Conservation (phyloP, 495 filamentous ascomycete species). For the Aspergillus coremiiformis region DNA sequence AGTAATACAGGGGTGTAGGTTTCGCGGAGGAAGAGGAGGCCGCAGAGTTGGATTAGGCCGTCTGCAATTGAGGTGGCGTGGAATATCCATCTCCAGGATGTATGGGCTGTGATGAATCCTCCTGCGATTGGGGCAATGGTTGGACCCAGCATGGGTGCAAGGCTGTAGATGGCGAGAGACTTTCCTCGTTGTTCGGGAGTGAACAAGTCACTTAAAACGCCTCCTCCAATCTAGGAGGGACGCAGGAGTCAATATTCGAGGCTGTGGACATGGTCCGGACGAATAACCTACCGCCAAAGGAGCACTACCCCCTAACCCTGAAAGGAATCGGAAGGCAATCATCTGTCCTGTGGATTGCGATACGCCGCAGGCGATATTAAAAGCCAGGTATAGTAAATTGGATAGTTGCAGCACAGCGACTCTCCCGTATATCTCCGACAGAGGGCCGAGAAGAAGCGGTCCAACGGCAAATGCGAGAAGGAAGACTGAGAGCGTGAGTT, state of each 20-base stretch:
- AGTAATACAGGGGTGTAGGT: slow-evolving; percentile 60
- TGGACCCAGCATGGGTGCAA: slow-evolving; percentile 7
- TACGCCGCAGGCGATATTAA: slow-evolving; percentile 7
- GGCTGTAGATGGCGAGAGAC: slow-evolving; percentile 7
- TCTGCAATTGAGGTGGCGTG: slow-evolving; percentile 49
- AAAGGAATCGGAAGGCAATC: slow-evolving; percentile 9
- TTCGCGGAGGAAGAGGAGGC: slow-evolving; percentile 59
- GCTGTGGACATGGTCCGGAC: background rate
- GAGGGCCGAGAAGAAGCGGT: slow-evolving; percentile 5
- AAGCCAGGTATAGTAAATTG: slow-evolving; percentile 7
- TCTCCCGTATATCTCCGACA: slow-evolving; percentile 8
- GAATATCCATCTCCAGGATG: slow-evolving; percentile 52
- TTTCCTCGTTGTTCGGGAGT: slow-evolving; percentile 6
- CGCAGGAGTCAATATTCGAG: background rate
- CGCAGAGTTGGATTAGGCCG: slow-evolving; percentile 51
- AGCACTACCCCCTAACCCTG: slow-evolving; percentile 7
- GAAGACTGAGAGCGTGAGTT: slow-evolving; percentile 4
- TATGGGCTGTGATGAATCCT: slow-evolving; percentile 46
- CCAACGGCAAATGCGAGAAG: slow-evolving; percentile 9
- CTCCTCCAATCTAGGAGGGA: background rate
- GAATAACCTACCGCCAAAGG: slow-evolving; percentile 6
- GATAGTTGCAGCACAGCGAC: slow-evolving; percentile 1
- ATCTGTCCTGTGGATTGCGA: background rate
- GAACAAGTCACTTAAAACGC: slow-evolving; percentile 3
- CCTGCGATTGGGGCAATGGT: slow-evolving; percentile 40